Evolutionary conservation across 2,329 filamentous ascomycete species (phyloP).

Genomic region (Aspergillus sp.): DNA sequence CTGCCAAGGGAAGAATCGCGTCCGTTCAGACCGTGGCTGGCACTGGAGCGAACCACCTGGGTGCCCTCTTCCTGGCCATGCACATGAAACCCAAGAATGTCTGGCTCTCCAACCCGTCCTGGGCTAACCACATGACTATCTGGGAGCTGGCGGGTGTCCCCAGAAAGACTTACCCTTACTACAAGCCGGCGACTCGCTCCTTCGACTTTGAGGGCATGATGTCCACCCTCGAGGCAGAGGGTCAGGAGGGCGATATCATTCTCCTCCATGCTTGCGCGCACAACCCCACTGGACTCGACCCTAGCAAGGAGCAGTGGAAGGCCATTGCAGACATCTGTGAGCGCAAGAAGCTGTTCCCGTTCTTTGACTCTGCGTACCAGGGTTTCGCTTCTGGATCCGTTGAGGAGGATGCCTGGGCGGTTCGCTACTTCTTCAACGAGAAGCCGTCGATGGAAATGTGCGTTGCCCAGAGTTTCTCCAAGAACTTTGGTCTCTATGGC

Average conservation of each 20-base stretch:
- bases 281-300: constrained; percentile 96
- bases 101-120: constrained; percentile 92
- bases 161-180: constrained; percentile 85
- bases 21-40: constrained; percentile 93
- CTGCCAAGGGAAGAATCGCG: constrained; percentile 46
- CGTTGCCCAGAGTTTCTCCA: constrained; percentile 57
- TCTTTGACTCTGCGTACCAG: constrained; percentile 97
- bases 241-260: constrained; percentile 75
- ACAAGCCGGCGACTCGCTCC: constrained; percentile 57
- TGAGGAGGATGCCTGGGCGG: constrained; percentile 76
- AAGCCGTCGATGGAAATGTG: constrained; percentile 62
- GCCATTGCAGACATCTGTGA: constrained; percentile 74
- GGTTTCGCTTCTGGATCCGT: constrained; percentile 92
- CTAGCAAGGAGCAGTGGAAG: constrained; percentile 87
- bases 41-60: constrained; percentile 89
- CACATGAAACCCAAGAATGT: constrained; percentile 73
- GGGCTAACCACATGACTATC: constrained; percentile 97
- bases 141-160: constrained; percentile 71
- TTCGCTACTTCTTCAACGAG: constrained; percentile 86
- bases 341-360: constrained; percentile 83
- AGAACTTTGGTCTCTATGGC: constrained; percentile 78
- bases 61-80: constrained; percentile 81
- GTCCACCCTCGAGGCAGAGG: constrained; percentile 79
- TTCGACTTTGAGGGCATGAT: constrained; percentile 56
- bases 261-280: constrained; percentile 93